Evolutionary conservation across 768 basidiomycete species (phyloP).

Genomic region (Boletus patriciae): DNA sequence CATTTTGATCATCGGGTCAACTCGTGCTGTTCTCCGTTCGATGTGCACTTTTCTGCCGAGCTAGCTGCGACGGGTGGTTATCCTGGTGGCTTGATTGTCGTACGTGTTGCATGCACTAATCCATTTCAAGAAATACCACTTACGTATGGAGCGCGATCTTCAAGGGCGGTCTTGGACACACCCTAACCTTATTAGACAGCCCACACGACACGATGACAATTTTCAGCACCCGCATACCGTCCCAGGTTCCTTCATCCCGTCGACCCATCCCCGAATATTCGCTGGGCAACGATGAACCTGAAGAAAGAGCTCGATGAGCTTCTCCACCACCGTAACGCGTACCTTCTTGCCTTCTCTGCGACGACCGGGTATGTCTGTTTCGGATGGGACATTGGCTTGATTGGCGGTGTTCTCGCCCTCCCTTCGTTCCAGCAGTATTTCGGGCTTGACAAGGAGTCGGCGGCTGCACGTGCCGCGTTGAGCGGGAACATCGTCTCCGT

Average conservation of each 20-base stretch:
- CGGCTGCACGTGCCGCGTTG: conserved; percentile 27
- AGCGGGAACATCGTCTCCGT: conserved; percentile 41
- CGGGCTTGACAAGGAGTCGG: conserved; percentile 29
- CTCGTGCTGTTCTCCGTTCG: not conserved
- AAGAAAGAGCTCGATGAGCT: conserved; percentile 23
- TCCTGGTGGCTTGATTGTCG: not conserved
- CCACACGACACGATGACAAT: not conserved
- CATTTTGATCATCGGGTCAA: not conserved
- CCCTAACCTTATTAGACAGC: not conserved
- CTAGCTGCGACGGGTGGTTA: not conserved
- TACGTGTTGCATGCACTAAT: not conserved
- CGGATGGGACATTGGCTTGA: conserved; percentile 40
- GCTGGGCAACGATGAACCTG: conserved; percentile 16
- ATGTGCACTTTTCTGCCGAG: not conserved
- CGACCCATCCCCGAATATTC: not conserved
- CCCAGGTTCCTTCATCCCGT: not conserved
- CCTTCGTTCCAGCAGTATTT: conserved; percentile 39
- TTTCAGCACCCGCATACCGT: not conserved
- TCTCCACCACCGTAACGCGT: conserved; percentile 36
- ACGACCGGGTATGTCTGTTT: conserved; percentile 37
- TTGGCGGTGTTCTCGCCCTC: conserved; percentile 38
- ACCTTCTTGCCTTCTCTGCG: conserved; percentile 35
- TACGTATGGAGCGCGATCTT: not conserved
- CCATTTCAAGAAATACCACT: not conserved
- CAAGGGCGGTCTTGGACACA: not conserved